Evolutionary conservation across 1,284 basidiomycete genomes (phyloP), one percentile per base, ranked within the genome.

Genomic region (Irpex rosettiformis): DNA sequence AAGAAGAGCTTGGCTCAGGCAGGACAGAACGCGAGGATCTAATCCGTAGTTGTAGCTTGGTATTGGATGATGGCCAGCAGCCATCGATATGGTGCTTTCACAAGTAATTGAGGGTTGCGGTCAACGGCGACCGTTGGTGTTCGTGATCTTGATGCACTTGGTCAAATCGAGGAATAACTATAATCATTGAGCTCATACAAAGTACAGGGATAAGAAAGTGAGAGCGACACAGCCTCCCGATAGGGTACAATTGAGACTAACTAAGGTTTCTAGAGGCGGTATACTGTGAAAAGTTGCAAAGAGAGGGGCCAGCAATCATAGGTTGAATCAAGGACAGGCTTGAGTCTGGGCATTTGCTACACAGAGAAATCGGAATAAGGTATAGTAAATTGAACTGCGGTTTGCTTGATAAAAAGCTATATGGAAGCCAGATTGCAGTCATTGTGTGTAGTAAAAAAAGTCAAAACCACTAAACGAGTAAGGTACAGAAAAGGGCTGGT

Each of bases 1-100:
- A 96, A 94, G 74, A 71, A 73, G 33, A 74, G 76, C 4, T 69
- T 94, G 64, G 69, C 70, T 52, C 68, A 66, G 6, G 79, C 80
- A 24, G 76, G 77, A 0, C 80, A 93, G 61, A 80, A 79, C 57
- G 80, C 82, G 52, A 76, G 88, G 67, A 62, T 42, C 47, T 59
- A 60, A 55, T 56, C n/a, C 18, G 43, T 47, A 37, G 16, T 47
- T 18, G 43, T 18, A 24, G 43, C 10, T n/a, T n/a, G n/a, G 22
- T 16, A 21, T 18, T 47, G 11, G 43, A 47, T 10, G 22, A 24
- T 16, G 2, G 22, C 18, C 21, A 47, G 2, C 33, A 37, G n/a
- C n/a, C n/a, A n/a, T n/a, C n/a, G n/a, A n/a, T n/a, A 37, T 16
- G 16, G 33, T 37, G 33, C 33, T 7, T 16, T 37, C 16, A 16